A percentile compares a stretch with the other conserved stretches of the same genome.
Evolutionary conservation across 129 eudicot genomes (phyloP).

Genomic region (Saposhnikovia divaricata): DNA sequence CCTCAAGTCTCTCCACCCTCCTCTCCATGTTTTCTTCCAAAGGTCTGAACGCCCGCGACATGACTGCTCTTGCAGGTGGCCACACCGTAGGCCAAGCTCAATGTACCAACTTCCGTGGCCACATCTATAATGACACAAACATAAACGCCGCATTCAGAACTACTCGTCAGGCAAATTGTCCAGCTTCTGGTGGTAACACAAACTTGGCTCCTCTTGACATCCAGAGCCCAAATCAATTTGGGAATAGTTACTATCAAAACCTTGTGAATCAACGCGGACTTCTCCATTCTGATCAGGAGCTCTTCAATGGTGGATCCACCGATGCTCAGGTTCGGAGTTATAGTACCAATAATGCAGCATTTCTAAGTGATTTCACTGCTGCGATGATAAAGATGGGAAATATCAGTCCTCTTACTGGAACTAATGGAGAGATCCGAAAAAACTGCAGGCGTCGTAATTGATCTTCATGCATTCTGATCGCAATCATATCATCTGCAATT

Average conservation of each 20-base stretch:
- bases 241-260: slow-evolving; percentile 39
- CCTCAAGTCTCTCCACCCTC: slow-evolving; percentile 33
- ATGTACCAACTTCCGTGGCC: slow-evolving; percentile 46
- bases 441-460: slow-evolving; percentile 8
- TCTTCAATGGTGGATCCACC: slow-evolving; percentile 55
- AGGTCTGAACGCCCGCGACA: slow-evolving; percentile 53
- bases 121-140: slow-evolving; percentile 58
- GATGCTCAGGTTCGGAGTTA: slow-evolving; percentile 31
- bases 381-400: slow-evolving; percentile 12
- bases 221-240: slow-evolving; percentile 44
- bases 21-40: slow-evolving; percentile 36
- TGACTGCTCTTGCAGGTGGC: slow-evolving; percentile 71
- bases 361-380: slow-evolving; percentile 5
- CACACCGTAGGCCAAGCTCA: slow-evolving; percentile 69
- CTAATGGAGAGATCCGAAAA: slow-evolving; percentile 1
- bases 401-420: slow-evolving; percentile 8
- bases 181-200: slow-evolving; percentile 22
- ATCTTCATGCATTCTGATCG: background rate
- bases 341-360: background rate
- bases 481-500: background rate
- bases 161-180: slow-evolving; percentile 12
- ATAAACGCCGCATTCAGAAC: slow-evolving; percentile 38
- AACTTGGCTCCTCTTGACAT: slow-evolving; percentile 54
- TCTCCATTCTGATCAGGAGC: slow-evolving; percentile 71
- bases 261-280: slow-evolving; percentile 52